Evolutionary conservation across 192 early-diverging fungal species (phyloP).

Genomic region (Coemansia sp.): DNA sequence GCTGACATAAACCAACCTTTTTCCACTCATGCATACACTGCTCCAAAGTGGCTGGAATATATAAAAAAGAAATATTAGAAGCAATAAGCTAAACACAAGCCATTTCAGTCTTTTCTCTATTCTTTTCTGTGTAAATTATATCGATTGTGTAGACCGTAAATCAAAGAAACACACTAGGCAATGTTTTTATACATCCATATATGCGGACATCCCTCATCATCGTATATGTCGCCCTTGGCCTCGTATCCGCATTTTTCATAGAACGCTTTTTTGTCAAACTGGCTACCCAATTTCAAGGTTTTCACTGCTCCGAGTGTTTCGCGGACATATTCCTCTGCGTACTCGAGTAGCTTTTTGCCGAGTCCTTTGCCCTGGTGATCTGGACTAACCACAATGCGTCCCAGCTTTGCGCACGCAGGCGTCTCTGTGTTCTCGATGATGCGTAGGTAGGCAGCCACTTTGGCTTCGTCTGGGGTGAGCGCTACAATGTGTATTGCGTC

Average conservation of each 20-base stretch:
- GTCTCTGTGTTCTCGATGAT: slow-evolving; percentile 7
- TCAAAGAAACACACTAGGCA: neutral
- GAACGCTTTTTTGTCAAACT: slow-evolving; percentile 33
- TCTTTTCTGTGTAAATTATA: neutral
- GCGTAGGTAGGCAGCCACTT: slow-evolving; percentile 31
- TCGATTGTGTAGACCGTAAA: no score
- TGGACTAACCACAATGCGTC: slow-evolving; percentile 32
- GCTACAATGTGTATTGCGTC: slow-evolving; percentile 22
- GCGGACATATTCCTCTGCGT: slow-evolving; percentile 14
- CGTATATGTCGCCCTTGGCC: slow-evolving; percentile 25
- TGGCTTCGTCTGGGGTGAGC: neutral
- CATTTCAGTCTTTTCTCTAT: neutral
- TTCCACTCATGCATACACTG: no score
- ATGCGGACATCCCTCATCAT: slow-evolving; percentile 32
- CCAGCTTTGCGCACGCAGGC: slow-evolving; percentile 32
- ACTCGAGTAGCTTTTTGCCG: slow-evolving; percentile 15
- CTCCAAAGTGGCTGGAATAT: no score
- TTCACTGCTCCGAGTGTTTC: neutral
- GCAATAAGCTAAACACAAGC: no score
- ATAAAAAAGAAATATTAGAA: no score
- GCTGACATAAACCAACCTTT: no score
- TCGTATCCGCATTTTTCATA: slow-evolving; percentile 35
- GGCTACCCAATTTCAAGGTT: slow-evolving; percentile 29
- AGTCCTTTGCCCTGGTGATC: slow-evolving; percentile 40
- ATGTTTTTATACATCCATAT: slow-evolving; percentile 36